Evolutionary conservation across 768 basidiomycete genomes (phyloP).

Genomic region (Rhodotorula graminis): DNA sequence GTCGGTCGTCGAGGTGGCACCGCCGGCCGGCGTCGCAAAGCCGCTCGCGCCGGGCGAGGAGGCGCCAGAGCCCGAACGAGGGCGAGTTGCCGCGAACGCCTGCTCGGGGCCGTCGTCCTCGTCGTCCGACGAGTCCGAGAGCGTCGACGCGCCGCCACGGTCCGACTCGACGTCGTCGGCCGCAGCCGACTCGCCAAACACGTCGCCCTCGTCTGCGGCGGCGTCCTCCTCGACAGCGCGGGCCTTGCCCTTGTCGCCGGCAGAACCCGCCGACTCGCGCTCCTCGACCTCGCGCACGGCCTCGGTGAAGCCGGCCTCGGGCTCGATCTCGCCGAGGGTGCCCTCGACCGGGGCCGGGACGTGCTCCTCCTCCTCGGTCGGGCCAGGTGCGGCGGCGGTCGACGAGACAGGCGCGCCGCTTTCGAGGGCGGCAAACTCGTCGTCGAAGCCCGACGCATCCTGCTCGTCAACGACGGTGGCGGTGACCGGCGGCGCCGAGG

Average conservation of each 20-base stretch:
- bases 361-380: not conserved
- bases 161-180: not conserved
- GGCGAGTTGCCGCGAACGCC: not conserved
- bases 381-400: not conserved
- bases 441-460: not conserved
- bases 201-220: not conserved
- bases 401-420: no score
- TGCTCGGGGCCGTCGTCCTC: slow-evolving; percentile 23
- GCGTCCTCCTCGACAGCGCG: not conserved
- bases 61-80: not conserved
- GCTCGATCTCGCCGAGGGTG: slow-evolving; percentile 10
- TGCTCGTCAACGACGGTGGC: not conserved
- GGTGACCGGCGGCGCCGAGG: not conserved
- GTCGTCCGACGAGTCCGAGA: not conserved
- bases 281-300: slow-evolving; percentile 49
- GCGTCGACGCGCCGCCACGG: not conserved
- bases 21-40: not conserved
- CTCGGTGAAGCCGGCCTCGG: slow-evolving; percentile 50
- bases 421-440: not conserved
- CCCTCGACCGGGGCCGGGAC: not conserved
- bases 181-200: slow-evolving; percentile 1
- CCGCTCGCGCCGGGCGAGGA: not conserved
- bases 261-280: not conserved
- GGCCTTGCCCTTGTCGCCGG: slow-evolving; percentile 4
- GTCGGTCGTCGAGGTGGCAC: not conserved